Evolutionary conservation across 345 rosid genomes (phyloP), one percentile per base, ranked within the genome.

Genomic region (Arabidopsis suecica): DNA sequence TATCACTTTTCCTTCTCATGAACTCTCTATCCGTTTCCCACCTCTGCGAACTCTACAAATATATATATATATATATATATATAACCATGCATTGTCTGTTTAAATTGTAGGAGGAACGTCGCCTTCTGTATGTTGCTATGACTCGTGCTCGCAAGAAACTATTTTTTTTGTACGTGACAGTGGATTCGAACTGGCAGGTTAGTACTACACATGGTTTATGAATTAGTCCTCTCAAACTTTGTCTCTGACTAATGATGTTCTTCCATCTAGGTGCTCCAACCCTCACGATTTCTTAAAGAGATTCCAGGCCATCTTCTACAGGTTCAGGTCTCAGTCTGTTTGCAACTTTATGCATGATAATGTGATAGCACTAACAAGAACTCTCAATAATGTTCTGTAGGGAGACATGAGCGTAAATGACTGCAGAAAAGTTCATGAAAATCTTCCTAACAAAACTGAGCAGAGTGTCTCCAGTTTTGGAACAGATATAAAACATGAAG

Each of bases 141-240:
- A 94, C 96, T 63, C 95, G 97, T 82, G 96, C 98, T 69, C 87
- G 96, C 60, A 86, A 81, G 83, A 88, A 87, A 72, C 86, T 91
- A 42, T 87, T 87, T 80, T 88, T 94, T 83, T 79, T 91, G 72
- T 91, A 89, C 82, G 79, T 86, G 53, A 82, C 86, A 61, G 72
- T 88, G 91, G 98, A 91, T 85, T 84, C 91, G 2, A 87, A 87
- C 79, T 91, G 97, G 97, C 98, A 94, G 98, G 98, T 94, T 73
- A 66, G 78, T 74, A 66, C 22, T 57, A 41, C 64, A 59, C 57
- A 59, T 51, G 63, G 61, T 69, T 47, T 80, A 48, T 42, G 62
- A 55, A 51, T 49, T 37, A 9, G 9, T 75, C 2, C 75, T 54
- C 36, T 49, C 65, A 53, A 16, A 58, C 7, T 22, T 67, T 25